These are phyloP conservation scores for Alternaria novae-zelandiae DNA, from an alignment of 2,329 filamentous ascomycete genomes.

Conservation along the genomic window DNA sequence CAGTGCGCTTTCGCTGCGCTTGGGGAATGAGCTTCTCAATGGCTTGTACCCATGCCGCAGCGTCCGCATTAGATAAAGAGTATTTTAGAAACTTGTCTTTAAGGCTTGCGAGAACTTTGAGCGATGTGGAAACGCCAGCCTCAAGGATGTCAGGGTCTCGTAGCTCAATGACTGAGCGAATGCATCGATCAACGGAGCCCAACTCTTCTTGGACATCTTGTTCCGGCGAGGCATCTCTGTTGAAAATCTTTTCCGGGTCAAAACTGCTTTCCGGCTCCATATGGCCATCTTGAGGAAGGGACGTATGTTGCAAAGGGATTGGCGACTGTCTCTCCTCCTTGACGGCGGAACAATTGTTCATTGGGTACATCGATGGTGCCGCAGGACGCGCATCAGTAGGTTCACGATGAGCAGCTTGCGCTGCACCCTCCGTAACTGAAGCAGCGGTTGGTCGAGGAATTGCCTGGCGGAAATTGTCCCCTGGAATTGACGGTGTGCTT, in stretches of 20 bases:
- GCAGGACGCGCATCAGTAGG: neutral
- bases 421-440: neutral
- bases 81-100: constrained; percentile 38
- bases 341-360: neutral
- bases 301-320: neutral
- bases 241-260: constrained; percentile 25
- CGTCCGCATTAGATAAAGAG: constrained; percentile 32
- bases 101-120: constrained; percentile 47
- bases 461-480: neutral
- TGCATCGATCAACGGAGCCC: constrained; percentile 15
- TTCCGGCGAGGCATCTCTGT: constrained; percentile 17
- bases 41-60: constrained; percentile 49
- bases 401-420: neutral
- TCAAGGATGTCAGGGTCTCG: constrained; percentile 47
- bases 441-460: neutral
- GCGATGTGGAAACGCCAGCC: constrained; percentile 47
- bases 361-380: neutral
- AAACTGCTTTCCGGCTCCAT: constrained; percentile 9
- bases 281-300: neutral
- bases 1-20: constrained; percentile 50
- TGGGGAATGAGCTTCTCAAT: constrained; percentile 53
- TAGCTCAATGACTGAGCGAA: constrained; percentile 45
- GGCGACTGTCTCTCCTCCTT: neutral
- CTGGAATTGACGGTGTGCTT: neutral
- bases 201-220: neutral